Evolutionary conservation across 345 rosid species (phyloP).

Genomic region (Excoecaria cochinchinensis): DNA sequence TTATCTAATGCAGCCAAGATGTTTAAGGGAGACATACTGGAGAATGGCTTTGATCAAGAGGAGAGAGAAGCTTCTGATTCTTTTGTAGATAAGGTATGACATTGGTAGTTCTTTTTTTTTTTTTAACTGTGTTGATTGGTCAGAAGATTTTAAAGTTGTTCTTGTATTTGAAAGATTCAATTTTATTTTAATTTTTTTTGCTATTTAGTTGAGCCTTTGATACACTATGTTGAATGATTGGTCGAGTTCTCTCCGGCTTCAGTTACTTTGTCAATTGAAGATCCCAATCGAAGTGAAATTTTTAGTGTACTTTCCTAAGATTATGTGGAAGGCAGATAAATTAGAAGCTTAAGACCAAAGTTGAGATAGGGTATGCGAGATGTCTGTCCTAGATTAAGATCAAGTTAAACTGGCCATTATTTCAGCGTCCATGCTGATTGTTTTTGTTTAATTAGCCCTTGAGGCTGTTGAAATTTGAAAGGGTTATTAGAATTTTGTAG

Average conservation of each 20-base stretch:
- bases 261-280: background rate
- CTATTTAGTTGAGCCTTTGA: background rate
- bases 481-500: background rate
- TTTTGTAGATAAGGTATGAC: constrained; percentile 39
- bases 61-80: constrained; percentile 24
- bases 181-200: background rate
- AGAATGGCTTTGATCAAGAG: constrained; percentile 35
- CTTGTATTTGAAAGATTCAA: background rate
- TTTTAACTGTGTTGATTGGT: background rate
- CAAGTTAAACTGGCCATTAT: background rate
- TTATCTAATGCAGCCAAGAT: constrained; percentile 37
- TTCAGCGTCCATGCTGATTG: background rate
- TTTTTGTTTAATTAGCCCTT: background rate
- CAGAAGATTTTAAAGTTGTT: background rate
- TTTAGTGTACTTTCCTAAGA: background rate
- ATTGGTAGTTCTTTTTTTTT: background rate
- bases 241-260: background rate
- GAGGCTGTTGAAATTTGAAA: background rate
- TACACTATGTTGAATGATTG: background rate
- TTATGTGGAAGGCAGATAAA: background rate
- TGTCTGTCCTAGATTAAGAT: too few species aligned
- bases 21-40: constrained; percentile 29
- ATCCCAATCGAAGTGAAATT: background rate
- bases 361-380: background rate
- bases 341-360: background rate